Conservation (phyloP, 2,329 filamentous ascomycete species). For the Penicillium digitatum region DNA sequence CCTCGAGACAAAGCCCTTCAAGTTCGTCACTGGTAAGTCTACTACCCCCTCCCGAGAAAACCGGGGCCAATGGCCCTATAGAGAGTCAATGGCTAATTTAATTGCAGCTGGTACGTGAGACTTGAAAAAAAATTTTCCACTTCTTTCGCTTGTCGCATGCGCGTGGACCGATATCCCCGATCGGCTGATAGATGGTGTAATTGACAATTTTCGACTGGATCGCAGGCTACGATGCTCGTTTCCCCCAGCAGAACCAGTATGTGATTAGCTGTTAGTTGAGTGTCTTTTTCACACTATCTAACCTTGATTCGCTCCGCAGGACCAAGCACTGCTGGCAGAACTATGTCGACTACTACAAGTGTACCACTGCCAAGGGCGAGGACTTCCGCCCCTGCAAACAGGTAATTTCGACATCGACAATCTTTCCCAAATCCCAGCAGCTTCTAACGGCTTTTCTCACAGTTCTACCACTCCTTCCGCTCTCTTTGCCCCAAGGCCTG, state of each 20-base stretch:
- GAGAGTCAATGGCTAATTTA: slow-evolving; percentile 41
- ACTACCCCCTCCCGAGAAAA: slow-evolving; percentile 21
- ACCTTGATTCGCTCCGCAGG: slow-evolving; percentile 32
- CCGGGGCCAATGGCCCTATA: slow-evolving; percentile 26
- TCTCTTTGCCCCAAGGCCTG: slow-evolving; percentile 95
- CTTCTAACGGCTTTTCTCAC: slow-evolving; percentile 13
- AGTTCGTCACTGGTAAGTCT: slow-evolving; percentile 95
- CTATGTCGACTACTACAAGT: slow-evolving; percentile 99
- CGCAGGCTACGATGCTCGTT: slow-evolving; percentile 95
- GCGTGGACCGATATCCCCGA: slow-evolving; percentile 12
- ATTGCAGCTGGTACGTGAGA: slow-evolving; percentile 48
- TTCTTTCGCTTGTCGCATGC: slow-evolving; percentile 11
- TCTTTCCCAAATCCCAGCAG: not conserved
- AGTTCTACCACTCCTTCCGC: slow-evolving; percentile 97
- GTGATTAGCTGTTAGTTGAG: slow-evolving; percentile 16
- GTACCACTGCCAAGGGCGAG: slow-evolving; percentile 96
- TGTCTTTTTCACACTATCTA: slow-evolving; percentile 1
- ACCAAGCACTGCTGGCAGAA: slow-evolving; percentile 99
- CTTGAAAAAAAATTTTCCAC: slow-evolving; percentile 14
- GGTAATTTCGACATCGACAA: slow-evolving; percentile 52
- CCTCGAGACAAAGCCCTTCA: slow-evolving; percentile 98
- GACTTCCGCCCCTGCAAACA: slow-evolving; percentile 96
- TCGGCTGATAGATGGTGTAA: slow-evolving; percentile 17
- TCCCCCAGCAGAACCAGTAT: slow-evolving; percentile 84
- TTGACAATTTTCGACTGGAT: slow-evolving; percentile 35